Evolutionary conservation across 257 asterid genomes (phyloP).

Genomic region (Leptodermis oblonga): DNA sequence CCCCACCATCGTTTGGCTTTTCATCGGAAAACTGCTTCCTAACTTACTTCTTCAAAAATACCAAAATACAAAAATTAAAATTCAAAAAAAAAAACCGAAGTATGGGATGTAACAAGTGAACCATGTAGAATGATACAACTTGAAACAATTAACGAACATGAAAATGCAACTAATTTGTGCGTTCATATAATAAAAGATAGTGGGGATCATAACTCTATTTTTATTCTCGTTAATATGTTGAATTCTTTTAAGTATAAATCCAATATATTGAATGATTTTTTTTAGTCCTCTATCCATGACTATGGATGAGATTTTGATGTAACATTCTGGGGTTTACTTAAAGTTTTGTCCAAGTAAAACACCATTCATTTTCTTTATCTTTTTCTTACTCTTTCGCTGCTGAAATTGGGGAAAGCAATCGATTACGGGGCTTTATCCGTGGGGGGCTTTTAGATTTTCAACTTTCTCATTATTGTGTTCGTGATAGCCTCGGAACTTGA

Average conservation of each 20-base stretch:
- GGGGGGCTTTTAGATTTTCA: conserved; percentile 2
- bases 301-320: background rate
- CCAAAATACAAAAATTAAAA: too few relatives aligned
- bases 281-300: too few relatives aligned
- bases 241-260: too few relatives aligned
- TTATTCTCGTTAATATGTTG: too few relatives aligned
- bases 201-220: too few relatives aligned
- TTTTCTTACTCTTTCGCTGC: background rate
- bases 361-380: background rate
- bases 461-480: conserved; percentile 9
- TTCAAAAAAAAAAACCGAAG: too few relatives aligned
- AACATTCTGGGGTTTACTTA: background rate
- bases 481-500: background rate
- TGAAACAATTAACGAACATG: too few relatives aligned
- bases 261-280: too few relatives aligned
- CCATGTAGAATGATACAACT: too few relatives aligned
- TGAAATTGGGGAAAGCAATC: conserved; percentile 8
- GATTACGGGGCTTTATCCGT: background rate
- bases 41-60: conserved; percentile 14
- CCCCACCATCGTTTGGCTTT: conserved; percentile 23
- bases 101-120: too few relatives aligned
- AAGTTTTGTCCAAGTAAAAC: background rate
- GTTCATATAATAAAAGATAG: too few relatives aligned
- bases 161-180: too few relatives aligned
- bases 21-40: conserved; percentile 24